Percentiles rank a stretch among this genome's conserved stretches.
Evolutionary conservation across 208 protist genomes (phyloP).

Genomic region (Crithidia expoeki): DNA sequence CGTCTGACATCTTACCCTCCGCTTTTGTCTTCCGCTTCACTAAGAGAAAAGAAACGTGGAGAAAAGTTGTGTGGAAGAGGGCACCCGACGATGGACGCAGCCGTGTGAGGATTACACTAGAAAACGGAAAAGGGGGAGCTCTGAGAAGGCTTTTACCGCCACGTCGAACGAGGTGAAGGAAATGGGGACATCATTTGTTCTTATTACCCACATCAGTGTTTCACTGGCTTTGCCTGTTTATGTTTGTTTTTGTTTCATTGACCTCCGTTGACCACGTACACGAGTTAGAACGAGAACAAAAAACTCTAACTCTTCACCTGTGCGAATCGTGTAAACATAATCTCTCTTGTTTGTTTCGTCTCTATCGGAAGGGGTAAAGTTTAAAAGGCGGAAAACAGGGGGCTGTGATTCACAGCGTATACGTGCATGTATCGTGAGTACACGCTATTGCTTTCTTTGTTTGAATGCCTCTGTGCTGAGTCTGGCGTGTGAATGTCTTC

Average conservation of each 20-base stretch:
- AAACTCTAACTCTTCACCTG: not conserved
- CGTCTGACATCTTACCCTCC: not conserved
- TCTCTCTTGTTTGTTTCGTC: not conserved
- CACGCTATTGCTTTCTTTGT: not conserved
- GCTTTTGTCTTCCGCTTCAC: constrained; percentile 13
- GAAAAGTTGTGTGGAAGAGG: not conserved
- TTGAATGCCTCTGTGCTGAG: too few relatives aligned
- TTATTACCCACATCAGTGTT: constrained; percentile 1
- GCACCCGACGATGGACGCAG: not conserved
- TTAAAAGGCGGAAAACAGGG: not conserved
- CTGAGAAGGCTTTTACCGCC: too few relatives aligned
- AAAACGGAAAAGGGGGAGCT: too few relatives aligned
- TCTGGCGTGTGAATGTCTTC: too few relatives aligned
- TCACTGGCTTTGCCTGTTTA: not conserved
- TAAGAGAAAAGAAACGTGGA: not conserved
- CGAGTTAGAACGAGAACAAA: not conserved
- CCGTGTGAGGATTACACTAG: too few relatives aligned
- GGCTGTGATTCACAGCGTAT: not conserved
- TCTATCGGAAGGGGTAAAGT: constrained; percentile 8
- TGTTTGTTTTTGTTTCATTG: not conserved
- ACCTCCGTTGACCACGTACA: constrained; percentile 1
- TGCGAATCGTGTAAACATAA: constrained; percentile 4
- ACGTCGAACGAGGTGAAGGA: too few relatives aligned
- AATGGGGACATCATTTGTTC: not conserved
- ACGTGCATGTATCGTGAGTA: constrained; percentile 4